phyloP scores from a whole-genome alignment of 1,284 basidiomycete species.

The Spongispora temasekensis region DNA sequence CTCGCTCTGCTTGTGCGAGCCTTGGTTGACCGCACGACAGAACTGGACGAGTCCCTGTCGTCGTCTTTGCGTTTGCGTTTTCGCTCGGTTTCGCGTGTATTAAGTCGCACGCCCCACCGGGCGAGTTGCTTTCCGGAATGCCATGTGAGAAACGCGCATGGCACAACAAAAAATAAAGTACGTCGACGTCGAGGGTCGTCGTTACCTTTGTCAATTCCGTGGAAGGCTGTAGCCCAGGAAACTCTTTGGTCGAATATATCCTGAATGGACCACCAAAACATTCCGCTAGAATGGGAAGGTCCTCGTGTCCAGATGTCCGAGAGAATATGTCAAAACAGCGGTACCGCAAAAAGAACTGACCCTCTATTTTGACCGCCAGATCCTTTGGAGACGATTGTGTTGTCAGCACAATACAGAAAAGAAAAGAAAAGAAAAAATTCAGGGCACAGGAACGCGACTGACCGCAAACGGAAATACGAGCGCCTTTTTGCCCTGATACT shows the following conservation, averaged over 20 bases:
- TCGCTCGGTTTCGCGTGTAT: constrained; percentile 69
- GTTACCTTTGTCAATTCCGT: constrained; percentile 74
- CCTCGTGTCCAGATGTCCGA: constrained; percentile 26
- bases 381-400: constrained; percentile 37
- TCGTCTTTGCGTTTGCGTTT: constrained; percentile 55
- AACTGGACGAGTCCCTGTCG: constrained; percentile 10
- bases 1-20: constrained; percentile 17
- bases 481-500: constrained; percentile 57
- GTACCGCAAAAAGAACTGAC: constrained; percentile 66
- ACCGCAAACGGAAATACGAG: constrained; percentile 77
- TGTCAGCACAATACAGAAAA: constrained; percentile 2
- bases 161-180: too few species aligned
- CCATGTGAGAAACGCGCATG: constrained; percentile 3
- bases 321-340: constrained; percentile 69
- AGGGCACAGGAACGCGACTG: constrained; percentile 28
- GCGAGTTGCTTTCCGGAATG: constrained; percentile 54
- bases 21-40: constrained; percentile 7
- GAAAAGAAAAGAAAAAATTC: not conserved
- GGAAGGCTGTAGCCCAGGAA: constrained; percentile 71
- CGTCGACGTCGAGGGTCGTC: not conserved
- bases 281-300: constrained; percentile 63
- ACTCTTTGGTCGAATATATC: constrained; percentile 79
- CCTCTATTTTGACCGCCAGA: constrained; percentile 62
- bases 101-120: constrained; percentile 68
- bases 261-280: constrained; percentile 68